phyloP scores from a whole-genome alignment of 805 yeast species.

The Kurtzmaniella cleridarum region DNA sequence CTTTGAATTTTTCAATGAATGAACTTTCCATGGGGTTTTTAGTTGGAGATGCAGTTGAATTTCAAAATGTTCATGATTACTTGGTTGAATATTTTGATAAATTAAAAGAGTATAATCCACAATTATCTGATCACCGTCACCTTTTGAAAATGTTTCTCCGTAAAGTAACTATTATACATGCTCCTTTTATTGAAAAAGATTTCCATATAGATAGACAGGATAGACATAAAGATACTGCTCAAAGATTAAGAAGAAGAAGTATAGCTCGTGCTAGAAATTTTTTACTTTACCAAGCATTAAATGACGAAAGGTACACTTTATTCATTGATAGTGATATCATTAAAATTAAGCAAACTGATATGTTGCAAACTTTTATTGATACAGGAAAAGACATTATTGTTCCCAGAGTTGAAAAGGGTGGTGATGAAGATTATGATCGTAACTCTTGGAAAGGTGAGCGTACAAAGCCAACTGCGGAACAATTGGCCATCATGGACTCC shows the following conservation, averaged over 20 bases:
- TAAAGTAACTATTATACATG: constrained; percentile 23
- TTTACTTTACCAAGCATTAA: constrained; percentile 21
- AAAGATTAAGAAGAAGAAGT: constrained; percentile 28
- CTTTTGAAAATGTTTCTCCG: constrained; percentile 3
- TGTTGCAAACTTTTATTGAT: constrained; percentile 20
- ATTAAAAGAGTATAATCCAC: constrained; percentile 6
- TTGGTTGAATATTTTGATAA: constrained; percentile 11
- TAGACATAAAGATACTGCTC: constrained; percentile 24
- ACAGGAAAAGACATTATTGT: constrained; percentile 31
- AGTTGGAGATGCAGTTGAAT: constrained; percentile 25
- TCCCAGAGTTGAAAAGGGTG: constrained; percentile 26
- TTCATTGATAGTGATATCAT: constrained; percentile 35
- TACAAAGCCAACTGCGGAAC: constrained; percentile 24
- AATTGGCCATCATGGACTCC: constrained; percentile 20
- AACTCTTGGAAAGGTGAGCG: constrained; percentile 39
- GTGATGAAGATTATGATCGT: constrained; percentile 28
- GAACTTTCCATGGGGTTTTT: constrained; percentile 24
- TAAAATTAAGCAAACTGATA: constrained; percentile 17
- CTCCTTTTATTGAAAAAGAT: constrained; percentile 29
- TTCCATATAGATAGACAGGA: constrained; percentile 12
- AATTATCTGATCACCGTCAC: background rate
- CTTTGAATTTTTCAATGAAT: constrained; percentile 21
- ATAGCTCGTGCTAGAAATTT: constrained; percentile 36
- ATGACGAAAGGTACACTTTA: constrained; percentile 25
- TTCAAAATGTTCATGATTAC: constrained; percentile 11